Evolutionary conservation across 345 rosid species (phyloP).

Genomic region (Luvunga scandens): DNA sequence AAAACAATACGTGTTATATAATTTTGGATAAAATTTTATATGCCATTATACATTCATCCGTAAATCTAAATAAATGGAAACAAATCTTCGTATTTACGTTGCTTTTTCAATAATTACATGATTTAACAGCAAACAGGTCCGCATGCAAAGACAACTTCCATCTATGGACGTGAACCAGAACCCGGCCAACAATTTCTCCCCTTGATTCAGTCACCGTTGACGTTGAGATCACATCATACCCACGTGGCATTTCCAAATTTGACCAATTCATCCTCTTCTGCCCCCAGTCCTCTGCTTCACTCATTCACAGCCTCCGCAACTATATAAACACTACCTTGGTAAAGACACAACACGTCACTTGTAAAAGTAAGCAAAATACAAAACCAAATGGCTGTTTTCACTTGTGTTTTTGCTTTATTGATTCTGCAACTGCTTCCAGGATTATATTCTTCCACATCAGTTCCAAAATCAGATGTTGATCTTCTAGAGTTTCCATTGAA

Average conservation of each 20-base stretch:
- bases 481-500: conserved; percentile 81
- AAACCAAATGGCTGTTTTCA: conserved; percentile 11
- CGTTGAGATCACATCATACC: background rate
- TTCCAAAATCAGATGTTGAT: conserved; percentile 40
- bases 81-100: background rate
- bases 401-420: conserved; percentile 16
- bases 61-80: background rate
- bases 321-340: background rate
- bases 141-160: conserved; percentile 13
- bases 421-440: conserved; percentile 23
- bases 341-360: background rate
- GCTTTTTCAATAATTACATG: no score
- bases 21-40: background rate
- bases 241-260: conserved; percentile 13
- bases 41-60: background rate
- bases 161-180: background rate
- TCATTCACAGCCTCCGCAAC: background rate
- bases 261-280: no score
- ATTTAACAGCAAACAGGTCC: background rate
- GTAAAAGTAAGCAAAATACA: background rate
- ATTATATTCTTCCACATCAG: conserved; percentile 13
- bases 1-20: no score
- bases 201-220: background rate
- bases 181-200: background rate
- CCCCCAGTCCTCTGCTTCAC: background rate